Evolutionary conservation across 352 stramenopile species (phyloP), one percentile per base, ranked within the genome.

Genomic region (Phytophthora hibernalis): DNA sequence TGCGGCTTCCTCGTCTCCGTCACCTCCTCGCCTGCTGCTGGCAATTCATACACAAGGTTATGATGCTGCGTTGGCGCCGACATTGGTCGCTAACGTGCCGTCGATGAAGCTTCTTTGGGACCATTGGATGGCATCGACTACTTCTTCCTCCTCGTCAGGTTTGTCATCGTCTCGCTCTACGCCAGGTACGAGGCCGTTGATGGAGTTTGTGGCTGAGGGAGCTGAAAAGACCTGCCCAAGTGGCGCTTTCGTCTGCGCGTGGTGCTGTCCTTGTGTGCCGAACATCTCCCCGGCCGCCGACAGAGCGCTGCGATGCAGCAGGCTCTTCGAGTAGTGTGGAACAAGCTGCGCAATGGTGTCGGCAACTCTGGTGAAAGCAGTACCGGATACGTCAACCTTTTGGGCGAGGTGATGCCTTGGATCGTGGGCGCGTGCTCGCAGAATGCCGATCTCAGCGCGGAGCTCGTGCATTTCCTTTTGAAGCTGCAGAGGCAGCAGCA

Each of bases 381-480:
- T 51, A 45, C 57, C 6, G 42, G 18, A 10, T 74, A 80, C 43
- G 52, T 71, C 26, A 72, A 54, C 7, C 68, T 91, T 24, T 69
- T 91, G 18, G 55, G 74, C 5, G 66, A 80, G 12, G 65, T 91
- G 11, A 31, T 91, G 28, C 76, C 66, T 1, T 80, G 77, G 50
- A 82, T 83, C 24, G 79, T 84, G 11, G 63, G 75, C 9, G 77
- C 75, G 13, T 91, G 78, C 33, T 74, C 66, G 3, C 69, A 77
- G 26, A 80, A 89, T 20, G 69, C 69, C 5, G 80, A 89, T 16
- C 68, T 91, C 15, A 85, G 76, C 26, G 74, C 79, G 6, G 82
- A 91, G 45, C 67, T 91, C 2, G 76, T 85, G 8, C 82, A 91
- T 75, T 87, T 90, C 53, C 43, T 91, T 18, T 62, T 91, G 33